Conservation (phyloP, 208 protist genomes). For the Leishmania turanica region DNA sequence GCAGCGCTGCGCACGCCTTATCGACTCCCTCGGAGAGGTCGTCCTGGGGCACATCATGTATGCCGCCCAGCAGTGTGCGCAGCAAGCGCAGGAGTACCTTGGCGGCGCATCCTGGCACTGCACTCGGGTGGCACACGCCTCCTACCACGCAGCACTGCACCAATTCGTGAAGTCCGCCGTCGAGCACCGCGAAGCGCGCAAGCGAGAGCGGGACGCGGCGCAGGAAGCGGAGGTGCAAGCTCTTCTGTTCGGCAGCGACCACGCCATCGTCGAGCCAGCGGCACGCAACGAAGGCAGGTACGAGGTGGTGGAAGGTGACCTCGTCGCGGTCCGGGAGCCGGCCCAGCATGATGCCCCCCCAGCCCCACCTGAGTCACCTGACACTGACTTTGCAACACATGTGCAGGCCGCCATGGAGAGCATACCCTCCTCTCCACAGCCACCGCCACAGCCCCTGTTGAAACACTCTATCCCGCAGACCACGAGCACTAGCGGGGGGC, state of each 20-base stretch:
- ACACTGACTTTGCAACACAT: conserved; percentile 14
- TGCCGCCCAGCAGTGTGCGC: conserved; percentile 24
- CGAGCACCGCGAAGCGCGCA: conserved; percentile 16
- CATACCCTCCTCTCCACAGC: conserved; percentile 1
- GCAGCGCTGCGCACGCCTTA: conserved; percentile 20
- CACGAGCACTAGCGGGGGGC: not conserved
- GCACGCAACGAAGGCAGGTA: not conserved
- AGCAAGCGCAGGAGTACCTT: conserved; percentile 19
- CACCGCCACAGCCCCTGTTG: not conserved
- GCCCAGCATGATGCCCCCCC: not conserved
- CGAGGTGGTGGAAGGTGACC: not conserved
- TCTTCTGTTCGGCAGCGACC: conserved; percentile 30
- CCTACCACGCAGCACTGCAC: conserved; percentile 27
- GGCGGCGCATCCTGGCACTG: conserved; percentile 1
- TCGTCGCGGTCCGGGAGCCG: not conserved
- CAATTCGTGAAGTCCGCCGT: conserved; percentile 31
- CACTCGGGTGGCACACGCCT: conserved; percentile 4
- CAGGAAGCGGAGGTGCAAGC: conserved; percentile 28
- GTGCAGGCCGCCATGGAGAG: conserved; percentile 34
- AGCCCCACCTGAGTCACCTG: not conserved
- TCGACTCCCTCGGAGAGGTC: conserved; percentile 47
- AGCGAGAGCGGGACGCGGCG: conserved; percentile 20
- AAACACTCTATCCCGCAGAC: conserved; percentile 14
- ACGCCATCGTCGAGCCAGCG: not conserved
- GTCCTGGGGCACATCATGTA: conserved; percentile 46